These are phyloP conservation scores for Claviceps fusiformis DNA, from an alignment of 2,329 filamentous ascomycete species.

Conservation along the genomic window DNA sequence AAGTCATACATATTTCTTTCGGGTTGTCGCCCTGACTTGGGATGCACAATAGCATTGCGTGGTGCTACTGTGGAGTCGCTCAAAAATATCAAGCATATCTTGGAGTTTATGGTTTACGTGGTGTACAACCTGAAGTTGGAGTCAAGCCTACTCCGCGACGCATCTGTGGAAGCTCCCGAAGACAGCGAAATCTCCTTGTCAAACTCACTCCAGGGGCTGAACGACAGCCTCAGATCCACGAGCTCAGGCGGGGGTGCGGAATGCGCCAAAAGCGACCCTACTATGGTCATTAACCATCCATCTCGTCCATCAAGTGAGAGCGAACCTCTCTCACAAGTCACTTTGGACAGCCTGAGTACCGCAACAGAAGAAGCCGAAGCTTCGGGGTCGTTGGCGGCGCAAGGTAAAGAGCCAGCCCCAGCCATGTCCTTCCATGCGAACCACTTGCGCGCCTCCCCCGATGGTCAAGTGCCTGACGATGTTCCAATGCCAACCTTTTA, in stretches of 20 bases:
- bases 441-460: constrained; percentile 29
- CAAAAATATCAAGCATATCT: constrained; percentile 75
- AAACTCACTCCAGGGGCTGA: constrained; percentile 26
- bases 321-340: constrained; percentile 22
- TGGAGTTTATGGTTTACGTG: constrained; percentile 98
- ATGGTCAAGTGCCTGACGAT: constrained; percentile 57
- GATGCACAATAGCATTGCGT: constrained; percentile 85
- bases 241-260: constrained; percentile 19
- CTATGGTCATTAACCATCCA: constrained; percentile 21
- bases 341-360: constrained; percentile 16
- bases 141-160: constrained; percentile 85
- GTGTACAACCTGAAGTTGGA: constrained; percentile 96
- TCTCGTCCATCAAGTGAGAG: constrained; percentile 24
- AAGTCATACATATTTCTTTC: constrained; percentile 96
- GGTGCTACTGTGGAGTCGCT: constrained; percentile 62
- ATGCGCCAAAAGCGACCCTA: constrained; percentile 15
- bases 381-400: constrained; percentile 12
- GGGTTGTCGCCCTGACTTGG: constrained; percentile 76
- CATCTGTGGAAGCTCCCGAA: constrained; percentile 71
- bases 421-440: constrained; percentile 27
- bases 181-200: constrained; percentile 32
- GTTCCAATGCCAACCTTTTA: constrained; percentile 83
- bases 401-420: constrained; percentile 14
- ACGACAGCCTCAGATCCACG: constrained; percentile 24
- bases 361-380: constrained; percentile 17